Evolutionary conservation across 2,329 filamentous ascomycete species (phyloP).

Genomic region (Ophiocordyceps camponoti-floridani): DNA sequence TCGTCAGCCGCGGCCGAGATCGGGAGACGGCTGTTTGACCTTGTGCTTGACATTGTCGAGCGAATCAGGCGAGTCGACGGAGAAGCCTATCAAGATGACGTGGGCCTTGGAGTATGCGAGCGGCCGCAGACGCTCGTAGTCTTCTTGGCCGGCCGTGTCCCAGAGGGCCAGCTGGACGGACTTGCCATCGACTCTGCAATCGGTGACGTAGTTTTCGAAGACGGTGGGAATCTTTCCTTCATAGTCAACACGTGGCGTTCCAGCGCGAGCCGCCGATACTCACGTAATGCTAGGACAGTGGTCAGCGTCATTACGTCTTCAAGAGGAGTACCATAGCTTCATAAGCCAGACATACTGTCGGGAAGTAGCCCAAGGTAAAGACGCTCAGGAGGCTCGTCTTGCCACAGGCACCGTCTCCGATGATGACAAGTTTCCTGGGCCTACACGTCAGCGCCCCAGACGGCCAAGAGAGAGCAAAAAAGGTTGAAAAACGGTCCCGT

Average conservation of each 20-base stretch:
- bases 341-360: not conserved
- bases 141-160: conserved; percentile 99
- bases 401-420: conserved; percentile 99
- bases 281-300: conserved; percentile 68
- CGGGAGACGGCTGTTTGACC: conserved; percentile 35
- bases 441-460: conserved; percentile 80
- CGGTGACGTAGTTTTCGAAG: conserved; percentile 99
- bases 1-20: conserved; percentile 18
- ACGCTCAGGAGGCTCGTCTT: conserved; percentile 93
- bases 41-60: conserved; percentile 99
- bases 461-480: conserved; percentile 2
- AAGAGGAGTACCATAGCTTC: not conserved
- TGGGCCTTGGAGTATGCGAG: conserved; percentile 98
- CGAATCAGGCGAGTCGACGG: conserved; percentile 94
- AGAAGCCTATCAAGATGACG: conserved; percentile 98
- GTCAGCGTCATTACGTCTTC: conserved; percentile 33
- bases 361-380: not conserved
- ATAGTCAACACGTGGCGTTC: conserved; percentile 18
- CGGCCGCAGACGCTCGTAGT: conserved; percentile 98
- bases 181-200: conserved; percentile 99
- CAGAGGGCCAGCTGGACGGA: conserved; percentile 98
- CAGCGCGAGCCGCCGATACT: conserved; percentile 10
- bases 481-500: not conserved
- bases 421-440: conserved; percentile 99
- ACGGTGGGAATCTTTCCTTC: conserved; percentile 97